Evolutionary conservation across 2,329 filamentous ascomycete species (phyloP), one percentile per base, ranked within the genome.

Genomic region (Rosellinia necatrix): DNA sequence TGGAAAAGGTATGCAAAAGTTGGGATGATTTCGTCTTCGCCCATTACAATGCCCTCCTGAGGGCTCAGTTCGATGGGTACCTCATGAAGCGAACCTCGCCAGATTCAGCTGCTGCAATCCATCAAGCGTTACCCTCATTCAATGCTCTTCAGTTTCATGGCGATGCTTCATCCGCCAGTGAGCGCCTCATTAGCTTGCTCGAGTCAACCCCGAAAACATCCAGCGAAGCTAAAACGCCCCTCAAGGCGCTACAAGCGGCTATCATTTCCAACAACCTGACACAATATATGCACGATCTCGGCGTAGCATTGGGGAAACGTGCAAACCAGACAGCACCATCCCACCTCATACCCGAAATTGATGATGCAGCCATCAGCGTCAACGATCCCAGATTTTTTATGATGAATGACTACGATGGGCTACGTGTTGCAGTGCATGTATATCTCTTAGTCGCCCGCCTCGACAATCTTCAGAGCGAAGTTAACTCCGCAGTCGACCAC

Each of bases 11-110:
- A 34, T 92, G 90, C 69, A 80, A 83, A 47, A 85, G 81, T 19
- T 96, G 92, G 88, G 91, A 96, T 64, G 93, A 97, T 68, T 85
- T 88, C 65, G 80, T 97, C 15, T 96, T 94, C 71, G 87, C 88
- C 30, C 86, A 92, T 70, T 94, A 94, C 77, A 97, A 96, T 68
- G 87, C 90, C n/a, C 77, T 93, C 4, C 75, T 97, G 8, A 83
- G 92, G 50, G 84, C 86, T 2, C 88, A 93, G 65, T 93, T 96
- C 69, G 89, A 93, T 64, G 76, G 78, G 3, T 96, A 89, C 67
- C 75, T 90, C 53, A 74, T 84, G 59, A 75, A 75, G 19, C 76
- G 81, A 60, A 80, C 82, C 64, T 76, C 83, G 9, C 73, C 81
- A 15, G 79, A 80, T 29, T 73, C 81, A 15, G 75, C 82, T 19